Conservation (phyloP, 768 basidiomycete species). For the Astraeus odoratus region DNA sequence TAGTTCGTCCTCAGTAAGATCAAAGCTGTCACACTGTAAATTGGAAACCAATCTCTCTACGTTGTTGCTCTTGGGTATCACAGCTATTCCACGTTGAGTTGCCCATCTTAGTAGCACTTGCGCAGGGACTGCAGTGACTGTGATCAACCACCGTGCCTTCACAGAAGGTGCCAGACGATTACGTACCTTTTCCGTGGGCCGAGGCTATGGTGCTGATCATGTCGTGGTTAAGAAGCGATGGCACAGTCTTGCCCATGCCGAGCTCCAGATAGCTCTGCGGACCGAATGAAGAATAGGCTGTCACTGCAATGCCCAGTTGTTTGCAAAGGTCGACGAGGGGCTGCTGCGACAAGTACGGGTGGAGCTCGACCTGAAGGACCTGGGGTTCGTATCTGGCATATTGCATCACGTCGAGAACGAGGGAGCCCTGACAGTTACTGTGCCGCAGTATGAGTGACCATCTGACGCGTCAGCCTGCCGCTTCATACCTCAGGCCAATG, state of each 20-base stretch:
- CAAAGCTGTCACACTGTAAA: slow-evolving; percentile 38
- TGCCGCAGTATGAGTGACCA: neutral
- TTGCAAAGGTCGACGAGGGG: slow-evolving; percentile 37
- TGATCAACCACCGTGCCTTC: slow-evolving; percentile 2
- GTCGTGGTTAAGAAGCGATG: slow-evolving; percentile 49
- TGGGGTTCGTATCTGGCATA: slow-evolving; percentile 63
- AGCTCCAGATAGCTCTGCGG: slow-evolving; percentile 60
- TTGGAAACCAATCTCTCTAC: slow-evolving; percentile 34
- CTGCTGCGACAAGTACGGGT: slow-evolving; percentile 50
- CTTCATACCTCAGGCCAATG: slow-evolving; percentile 63
- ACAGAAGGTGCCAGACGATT: neutral
- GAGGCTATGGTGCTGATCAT: slow-evolving; percentile 38
- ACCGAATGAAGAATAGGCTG: slow-evolving; percentile 52
- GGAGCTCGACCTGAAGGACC: slow-evolving; percentile 55
- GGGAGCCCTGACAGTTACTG: slow-evolving; percentile 68
- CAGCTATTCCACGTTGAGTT: slow-evolving; percentile 64
- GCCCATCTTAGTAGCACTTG: slow-evolving; percentile 79
- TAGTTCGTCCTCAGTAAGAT: slow-evolving; percentile 54
- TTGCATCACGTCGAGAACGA: slow-evolving; percentile 70
- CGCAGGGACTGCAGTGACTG: slow-evolving; percentile 31
- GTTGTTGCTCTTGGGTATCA: slow-evolving; percentile 68
- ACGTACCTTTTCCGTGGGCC: slow-evolving; percentile 47
- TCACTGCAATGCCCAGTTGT: slow-evolving; percentile 41
- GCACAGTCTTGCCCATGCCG: slow-evolving; percentile 43
- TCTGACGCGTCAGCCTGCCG: neutral